Evolutionary conservation across 805 yeast genomes (phyloP).

Genomic region (Vanderwaltozyma verrucispora): DNA sequence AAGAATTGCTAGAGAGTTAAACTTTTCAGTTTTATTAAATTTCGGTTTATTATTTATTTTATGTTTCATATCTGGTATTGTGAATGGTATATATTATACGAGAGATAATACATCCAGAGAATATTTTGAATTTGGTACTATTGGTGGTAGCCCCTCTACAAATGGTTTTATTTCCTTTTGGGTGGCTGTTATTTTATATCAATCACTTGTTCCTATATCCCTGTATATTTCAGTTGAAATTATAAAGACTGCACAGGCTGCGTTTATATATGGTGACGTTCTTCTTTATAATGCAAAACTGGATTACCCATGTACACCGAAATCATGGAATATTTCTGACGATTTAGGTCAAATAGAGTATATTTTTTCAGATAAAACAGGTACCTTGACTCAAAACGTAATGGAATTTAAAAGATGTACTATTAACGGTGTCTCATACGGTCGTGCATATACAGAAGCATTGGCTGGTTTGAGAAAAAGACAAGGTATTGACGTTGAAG

Average conservation of each 20-base stretch:
- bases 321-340: constrained; percentile 78
- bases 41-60: constrained; percentile 52
- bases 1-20: constrained; percentile 62
- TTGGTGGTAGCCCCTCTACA: constrained; percentile 51
- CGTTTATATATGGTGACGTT: constrained; percentile 67
- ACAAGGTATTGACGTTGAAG: constrained; percentile 64
- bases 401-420: constrained; percentile 84
- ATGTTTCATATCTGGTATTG: constrained; percentile 61
- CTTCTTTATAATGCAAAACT: constrained; percentile 55
- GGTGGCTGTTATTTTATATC: constrained; percentile 68
- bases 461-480: constrained; percentile 68
- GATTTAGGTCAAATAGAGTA: constrained; percentile 83
- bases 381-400: constrained; percentile 73
- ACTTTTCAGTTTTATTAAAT: constrained; percentile 58
- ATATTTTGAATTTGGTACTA: constrained; percentile 59
- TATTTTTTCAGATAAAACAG: constrained; percentile 76
- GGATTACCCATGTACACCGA: constrained; percentile 78
- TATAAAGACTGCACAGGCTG: constrained; percentile 75
- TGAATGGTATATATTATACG: constrained; percentile 59
- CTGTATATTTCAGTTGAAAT: constrained; percentile 75
- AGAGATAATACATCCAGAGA: constrained; percentile 40
- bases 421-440: constrained; percentile 62
- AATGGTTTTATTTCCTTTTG: constrained; percentile 68
- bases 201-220: constrained; percentile 75
- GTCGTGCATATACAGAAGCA: constrained; percentile 78